phyloP scores from a whole-genome alignment of 108 stramenopile species.

The Cyclotella kingstonii region DNA sequence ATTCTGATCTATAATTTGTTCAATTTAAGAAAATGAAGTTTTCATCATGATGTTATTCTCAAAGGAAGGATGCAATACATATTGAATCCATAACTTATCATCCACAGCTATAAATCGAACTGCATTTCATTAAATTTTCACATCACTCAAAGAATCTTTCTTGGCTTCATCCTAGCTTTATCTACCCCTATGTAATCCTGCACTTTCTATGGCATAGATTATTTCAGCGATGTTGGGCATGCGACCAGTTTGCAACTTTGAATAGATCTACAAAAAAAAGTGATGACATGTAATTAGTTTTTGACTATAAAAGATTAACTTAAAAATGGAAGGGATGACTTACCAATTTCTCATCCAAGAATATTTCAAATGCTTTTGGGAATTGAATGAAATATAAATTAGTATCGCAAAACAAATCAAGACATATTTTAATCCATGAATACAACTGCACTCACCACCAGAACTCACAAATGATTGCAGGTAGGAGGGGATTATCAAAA shows the following conservation, averaged over 20 bases:
- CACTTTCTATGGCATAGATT: conserved; percentile 26
- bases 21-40: too few relatives aligned
- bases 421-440: not conserved
- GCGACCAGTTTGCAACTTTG: conserved; percentile 40
- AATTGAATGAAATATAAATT: not conserved
- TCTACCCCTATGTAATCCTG: conserved; percentile 27
- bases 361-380: conserved; percentile 48
- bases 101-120: conserved; percentile 19
- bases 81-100: conserved; percentile 25
- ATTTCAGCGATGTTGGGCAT: conserved; percentile 43
- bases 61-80: conserved; percentile 1
- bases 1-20: too few relatives aligned
- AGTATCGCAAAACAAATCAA: not conserved
- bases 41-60: too few relatives aligned
- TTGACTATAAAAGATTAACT: not conserved
- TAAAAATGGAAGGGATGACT: not conserved
- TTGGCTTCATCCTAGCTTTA: not conserved
- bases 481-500: conserved; percentile 39
- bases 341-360: conserved; percentile 39
- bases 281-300: not conserved
- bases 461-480: conserved; percentile 39
- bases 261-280: conserved; percentile 27
- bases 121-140: not conserved
- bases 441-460: conserved; percentile 12
- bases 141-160: not conserved